Evolutionary conservation across 805 yeast genomes (phyloP).

Genomic region (Candida koratica): DNA sequence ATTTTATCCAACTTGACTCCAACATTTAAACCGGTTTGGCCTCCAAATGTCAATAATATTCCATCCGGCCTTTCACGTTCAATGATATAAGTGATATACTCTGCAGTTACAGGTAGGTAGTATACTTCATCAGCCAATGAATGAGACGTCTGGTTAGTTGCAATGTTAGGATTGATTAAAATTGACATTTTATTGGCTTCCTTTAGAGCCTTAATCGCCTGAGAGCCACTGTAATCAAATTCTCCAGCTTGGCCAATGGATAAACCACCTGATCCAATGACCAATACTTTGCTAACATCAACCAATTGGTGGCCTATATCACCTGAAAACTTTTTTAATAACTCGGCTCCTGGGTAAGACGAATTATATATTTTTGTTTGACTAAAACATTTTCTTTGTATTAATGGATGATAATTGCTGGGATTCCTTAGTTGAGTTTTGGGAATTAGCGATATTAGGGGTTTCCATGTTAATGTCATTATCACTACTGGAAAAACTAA

Average conservation of each 20-base stretch:
- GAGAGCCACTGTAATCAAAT: slow-evolving; percentile 97
- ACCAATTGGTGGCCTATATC: slow-evolving; percentile 65
- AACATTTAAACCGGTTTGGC: slow-evolving; percentile 95
- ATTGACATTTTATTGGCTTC: slow-evolving; percentile 88
- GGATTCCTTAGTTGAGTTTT: slow-evolving; percentile 1
- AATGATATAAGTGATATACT: slow-evolving; percentile 93
- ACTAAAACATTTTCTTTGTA: slow-evolving; percentile 3
- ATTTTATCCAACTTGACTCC: slow-evolving; percentile 91
- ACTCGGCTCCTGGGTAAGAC: slow-evolving; percentile 58
- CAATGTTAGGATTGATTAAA: slow-evolving; percentile 95
- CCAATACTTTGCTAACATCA: slow-evolving; percentile 81
- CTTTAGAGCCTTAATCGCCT: slow-evolving; percentile 96
- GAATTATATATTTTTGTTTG: slow-evolving; percentile 3
- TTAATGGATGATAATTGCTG: slow-evolving; percentile 1
- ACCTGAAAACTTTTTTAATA: slow-evolving; percentile 52
- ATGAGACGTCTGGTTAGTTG: slow-evolving; percentile 96
- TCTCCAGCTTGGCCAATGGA: slow-evolving; percentile 99
- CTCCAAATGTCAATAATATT: slow-evolving; percentile 95
- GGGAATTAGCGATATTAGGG: too few species aligned
- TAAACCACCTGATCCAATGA: slow-evolving; percentile 97
- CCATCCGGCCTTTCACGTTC: slow-evolving; percentile 95
- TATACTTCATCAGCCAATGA: slow-evolving; percentile 98
- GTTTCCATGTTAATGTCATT: too few species aligned
- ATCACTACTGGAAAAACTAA: too few species aligned
- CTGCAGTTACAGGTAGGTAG: slow-evolving; percentile 96